phyloP scores from a whole-genome alignment of 495 filamentous ascomycete genomes.

The Pseudoneurospora amorphoporcata region DNA sequence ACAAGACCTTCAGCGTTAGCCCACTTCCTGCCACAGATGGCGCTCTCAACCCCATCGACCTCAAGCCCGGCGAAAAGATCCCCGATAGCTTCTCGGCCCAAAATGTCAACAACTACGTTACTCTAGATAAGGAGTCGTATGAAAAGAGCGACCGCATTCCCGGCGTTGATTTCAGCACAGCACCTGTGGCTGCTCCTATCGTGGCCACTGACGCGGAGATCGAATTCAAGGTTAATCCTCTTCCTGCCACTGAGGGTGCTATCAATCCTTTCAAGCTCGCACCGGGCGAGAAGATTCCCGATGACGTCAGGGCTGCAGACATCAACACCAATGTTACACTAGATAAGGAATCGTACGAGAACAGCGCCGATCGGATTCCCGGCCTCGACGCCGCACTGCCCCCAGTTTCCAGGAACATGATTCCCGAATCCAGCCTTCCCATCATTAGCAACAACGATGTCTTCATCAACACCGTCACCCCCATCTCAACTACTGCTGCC shows the following conservation, averaged over 20 bases:
- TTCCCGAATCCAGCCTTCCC: conserved; percentile 80
- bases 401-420: conserved; percentile 52
- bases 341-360: conserved; percentile 78
- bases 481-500: conserved; percentile 60
- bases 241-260: conserved; percentile 66
- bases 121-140: conserved; percentile 67
- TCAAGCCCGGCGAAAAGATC: conserved; percentile 68
- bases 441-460: conserved; percentile 44
- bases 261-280: conserved; percentile 71
- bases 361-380: conserved; percentile 46
- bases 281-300: conserved; percentile 73
- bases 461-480: conserved; percentile 57
- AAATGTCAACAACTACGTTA: conserved; percentile 46
- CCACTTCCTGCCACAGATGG: conserved; percentile 65
- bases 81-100: conserved; percentile 47
- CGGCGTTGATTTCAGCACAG: conserved; percentile 21
- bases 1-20: conserved; percentile 47
- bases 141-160: conserved; percentile 52
- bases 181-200: neutral
- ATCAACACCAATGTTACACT: conserved; percentile 54
- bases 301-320: conserved; percentile 42
- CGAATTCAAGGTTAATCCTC: conserved; percentile 56
- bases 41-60: conserved; percentile 62
- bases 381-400: conserved; percentile 50
- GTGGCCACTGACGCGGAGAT: neutral